These are phyloP conservation scores for Lantana camara DNA, from an alignment of 257 asterid species.

Conservation along the genomic window DNA sequence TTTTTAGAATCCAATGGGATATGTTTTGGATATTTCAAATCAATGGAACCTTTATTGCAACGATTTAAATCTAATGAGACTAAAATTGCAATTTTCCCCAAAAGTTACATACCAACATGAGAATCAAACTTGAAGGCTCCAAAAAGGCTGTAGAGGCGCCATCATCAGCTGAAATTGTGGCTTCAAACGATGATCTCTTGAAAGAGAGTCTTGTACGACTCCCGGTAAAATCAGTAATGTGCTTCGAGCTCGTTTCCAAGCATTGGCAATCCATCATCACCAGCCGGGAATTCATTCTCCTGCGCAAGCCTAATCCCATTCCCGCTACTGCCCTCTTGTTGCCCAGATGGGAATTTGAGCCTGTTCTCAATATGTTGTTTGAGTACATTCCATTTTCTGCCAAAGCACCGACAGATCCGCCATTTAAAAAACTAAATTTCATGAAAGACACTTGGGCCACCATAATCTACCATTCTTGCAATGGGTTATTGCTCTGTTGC, in stretches of 20 bases:
- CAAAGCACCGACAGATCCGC: constrained; percentile 1
- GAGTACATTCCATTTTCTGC: constrained; percentile 29
- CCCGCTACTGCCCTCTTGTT: constrained; percentile 29
- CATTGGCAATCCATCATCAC: constrained; percentile 41
- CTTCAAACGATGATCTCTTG: constrained; percentile 36
- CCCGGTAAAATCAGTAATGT: constrained; percentile 36
- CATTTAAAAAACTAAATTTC: constrained; percentile 5
- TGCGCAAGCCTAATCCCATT: constrained; percentile 22
- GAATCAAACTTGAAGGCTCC: not conserved
- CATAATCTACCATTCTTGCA: constrained; percentile 41
- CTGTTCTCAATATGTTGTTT: not conserved
- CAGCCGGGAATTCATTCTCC: constrained; percentile 24
- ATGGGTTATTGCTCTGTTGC: constrained; percentile 38
- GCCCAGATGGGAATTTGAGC: not conserved
- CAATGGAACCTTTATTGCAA: too few relatives aligned
- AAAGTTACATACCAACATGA: constrained; percentile 35
- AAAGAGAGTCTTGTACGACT: constrained; percentile 33
- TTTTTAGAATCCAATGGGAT: too few relatives aligned
- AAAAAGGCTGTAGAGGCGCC: not conserved
- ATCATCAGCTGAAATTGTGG: constrained; percentile 21
- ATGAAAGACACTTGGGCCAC: constrained; percentile 1
- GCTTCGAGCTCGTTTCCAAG: constrained; percentile 41
- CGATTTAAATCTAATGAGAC: too few relatives aligned
- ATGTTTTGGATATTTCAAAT: too few relatives aligned
- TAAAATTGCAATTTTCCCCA: too few relatives aligned